phyloP scores from a whole-genome alignment of 169 alveolate genomes.

The Plasmodium yoelii region DNA sequence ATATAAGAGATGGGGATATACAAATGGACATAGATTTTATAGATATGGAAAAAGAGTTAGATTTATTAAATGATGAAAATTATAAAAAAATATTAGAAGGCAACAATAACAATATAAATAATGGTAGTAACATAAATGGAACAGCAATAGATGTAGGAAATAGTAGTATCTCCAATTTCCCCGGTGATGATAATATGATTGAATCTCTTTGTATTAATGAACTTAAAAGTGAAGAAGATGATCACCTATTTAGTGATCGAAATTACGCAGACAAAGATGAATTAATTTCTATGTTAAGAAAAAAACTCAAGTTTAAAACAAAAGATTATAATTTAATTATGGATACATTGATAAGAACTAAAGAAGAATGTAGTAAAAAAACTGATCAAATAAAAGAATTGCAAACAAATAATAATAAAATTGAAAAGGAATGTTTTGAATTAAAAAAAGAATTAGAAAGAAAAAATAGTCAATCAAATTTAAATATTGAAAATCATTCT shows the following conservation, averaged over 20 bases:
- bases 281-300: slow-evolving; percentile 39
- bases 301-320: slow-evolving; percentile 25
- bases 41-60: too few species aligned
- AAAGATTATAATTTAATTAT: slow-evolving; percentile 58
- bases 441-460: slow-evolving; percentile 44
- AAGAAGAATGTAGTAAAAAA: slow-evolving; percentile 48
- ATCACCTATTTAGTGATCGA: slow-evolving; percentile 14
- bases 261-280: slow-evolving; percentile 35
- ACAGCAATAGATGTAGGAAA: background rate
- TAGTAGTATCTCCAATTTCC: too few species aligned
- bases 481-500: slow-evolving; percentile 11
- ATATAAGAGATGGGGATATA: too few species aligned
- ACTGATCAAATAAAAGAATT: slow-evolving; percentile 20
- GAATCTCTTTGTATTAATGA: slow-evolving; percentile 53
- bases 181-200: background rate
- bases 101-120: background rate
- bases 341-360: slow-evolving; percentile 47
- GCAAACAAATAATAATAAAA: slow-evolving; percentile 19
- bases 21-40: too few species aligned
- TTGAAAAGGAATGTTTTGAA: slow-evolving; percentile 20
- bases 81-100: too few species aligned
- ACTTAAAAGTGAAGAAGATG: slow-evolving; percentile 36
- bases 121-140: background rate
- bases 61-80: too few species aligned
- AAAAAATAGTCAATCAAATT: slow-evolving; percentile 7